Conservation (phyloP, 164 flowering plant species). For the Taxillus chinensis region DNA sequence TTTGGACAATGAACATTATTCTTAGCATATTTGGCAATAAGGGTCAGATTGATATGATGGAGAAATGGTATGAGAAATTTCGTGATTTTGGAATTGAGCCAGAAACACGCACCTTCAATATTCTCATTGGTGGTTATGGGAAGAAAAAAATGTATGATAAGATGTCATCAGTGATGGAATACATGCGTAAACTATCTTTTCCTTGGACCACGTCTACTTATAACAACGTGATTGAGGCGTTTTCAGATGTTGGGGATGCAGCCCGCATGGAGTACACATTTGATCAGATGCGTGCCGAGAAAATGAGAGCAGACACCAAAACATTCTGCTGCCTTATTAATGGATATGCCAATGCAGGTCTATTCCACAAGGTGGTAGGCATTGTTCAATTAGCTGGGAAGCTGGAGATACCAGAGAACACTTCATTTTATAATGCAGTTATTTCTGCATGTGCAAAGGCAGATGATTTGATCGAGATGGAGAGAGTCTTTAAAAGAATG, state of each 20-base stretch:
- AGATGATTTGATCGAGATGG: constrained; percentile 91
- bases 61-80: constrained; percentile 92
- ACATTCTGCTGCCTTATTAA: constrained; percentile 84
- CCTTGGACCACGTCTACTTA: constrained; percentile 97
- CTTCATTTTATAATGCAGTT: constrained; percentile 69
- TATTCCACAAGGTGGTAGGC: constrained; percentile 77
- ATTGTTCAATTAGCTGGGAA: constrained; percentile 68
- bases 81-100: constrained; percentile 83
- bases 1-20: constrained; percentile 94
- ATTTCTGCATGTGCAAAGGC: constrained; percentile 87
- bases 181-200: constrained; percentile 85
- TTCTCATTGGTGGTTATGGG: constrained; percentile 92
- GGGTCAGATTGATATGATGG: constrained; percentile 89
- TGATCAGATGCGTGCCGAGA: constrained; percentile 89
- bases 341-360: constrained; percentile 82
- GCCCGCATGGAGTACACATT: constrained; percentile 86
- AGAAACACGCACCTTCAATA: constrained; percentile 88
- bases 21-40: constrained; percentile 73
- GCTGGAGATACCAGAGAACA: constrained; percentile 70
- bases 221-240: constrained; percentile 87
- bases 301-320: constrained; percentile 83
- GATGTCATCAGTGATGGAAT: constrained; percentile 96
- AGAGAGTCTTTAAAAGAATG: constrained; percentile 73
- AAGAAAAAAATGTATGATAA: constrained; percentile 87
- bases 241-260: constrained; percentile 83